Evolutionary conservation across 2,329 filamentous ascomycete genomes (phyloP), one percentile per base, ranked within the genome.

Genomic region (Pleoardoris graminearum): DNA sequence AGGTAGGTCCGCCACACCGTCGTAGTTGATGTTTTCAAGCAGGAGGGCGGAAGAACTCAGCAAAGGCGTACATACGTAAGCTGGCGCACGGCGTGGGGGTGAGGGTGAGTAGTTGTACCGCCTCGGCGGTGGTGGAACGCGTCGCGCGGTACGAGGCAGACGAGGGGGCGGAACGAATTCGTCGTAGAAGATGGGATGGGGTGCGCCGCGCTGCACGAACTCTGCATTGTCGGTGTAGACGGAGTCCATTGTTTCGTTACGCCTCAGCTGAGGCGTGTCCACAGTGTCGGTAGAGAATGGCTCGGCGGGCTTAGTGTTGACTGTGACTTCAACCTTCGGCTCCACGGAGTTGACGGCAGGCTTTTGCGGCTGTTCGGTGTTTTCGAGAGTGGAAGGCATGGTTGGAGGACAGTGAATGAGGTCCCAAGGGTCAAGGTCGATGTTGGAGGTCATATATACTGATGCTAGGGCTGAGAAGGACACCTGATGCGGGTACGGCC

Each of bases 1-100:
- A 0, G 63, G 61, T 7, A 66, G 37, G 8, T 66, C 58, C 21
- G 48, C 50, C 17, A 65, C 44, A 17, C 62, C 57, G 30, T 68
- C 65, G 25, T 55, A 58, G 17, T 53, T 45, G 17, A 64, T 50
- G 12, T 50, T 49, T 2, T 54, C 54, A 7, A 68, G 55, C 17
- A 68, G 51, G 17, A 51, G 38, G 6, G 45, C 45, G 1, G 63
- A 65, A 2, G 60, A 60, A 29, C 17, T 45, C 17, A 65, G 19
- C 8, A 44, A n/a, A 11, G 38, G 42, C 8, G 27, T 14, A 10
- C 11, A 14, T 35, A 7, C 22, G 8, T 7, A 30, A 22, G 27
- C 4, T 33, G 17, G 36, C 7, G 17, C 10, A n/a, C 45, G 23
- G 37, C 30, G 48, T 36, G 45, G 50, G 23, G 41, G 51, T 33